Evolutionary conservation across 164 flowering plant genomes (phyloP), one percentile per base, ranked within the genome.

Genomic region (Malania oleifera): DNA sequence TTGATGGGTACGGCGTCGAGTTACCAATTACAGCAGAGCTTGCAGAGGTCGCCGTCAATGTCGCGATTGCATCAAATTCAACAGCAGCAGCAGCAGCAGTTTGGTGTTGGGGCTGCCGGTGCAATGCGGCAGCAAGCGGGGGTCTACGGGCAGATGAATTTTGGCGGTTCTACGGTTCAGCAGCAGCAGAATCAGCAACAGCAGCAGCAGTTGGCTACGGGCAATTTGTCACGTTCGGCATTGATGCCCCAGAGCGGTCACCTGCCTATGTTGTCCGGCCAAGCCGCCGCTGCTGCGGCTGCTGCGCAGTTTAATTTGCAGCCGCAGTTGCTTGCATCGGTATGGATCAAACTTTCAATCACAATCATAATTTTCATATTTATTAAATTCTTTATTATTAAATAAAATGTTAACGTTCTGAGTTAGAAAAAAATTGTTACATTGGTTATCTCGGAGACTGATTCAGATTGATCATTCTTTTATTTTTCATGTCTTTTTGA

Each of bases 91-190:
- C 46, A 43, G 41, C 41, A 38, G 14, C 41, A 38, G 14, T 38
- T 5, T 38, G 41, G 41, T 38, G 8, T 38, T 11, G 41, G 41
- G 41, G 41, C 41, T 38, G 7, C 41, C 11, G 41, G 41, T 11
- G 41, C 41, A 43, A 43, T 43, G 46, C 19, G 46, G 46, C 46
- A 43, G 46, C 41, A 38, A 12, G 19, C 46, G 46, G 22, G 46
- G 4, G 46, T n/a, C 18, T 43, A 43, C 9, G 46, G 46, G 46
- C 46, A 43, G 46, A 43, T 43, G 46, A 43, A 43, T 43, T 43
- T 43, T 18, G 22, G 46, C 5, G 46, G 46, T 20, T 39, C 43
- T 10, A 17, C 43, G 15, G 15, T 39, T 11, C 46, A 43, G 22
- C 46, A 18, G 46, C 20, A 43, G 5, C 46, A 43, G 22, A 11